phyloP scores from a whole-genome alignment of 768 basidiomycete genomes.

The Rhodotorula diobovata region DNA sequence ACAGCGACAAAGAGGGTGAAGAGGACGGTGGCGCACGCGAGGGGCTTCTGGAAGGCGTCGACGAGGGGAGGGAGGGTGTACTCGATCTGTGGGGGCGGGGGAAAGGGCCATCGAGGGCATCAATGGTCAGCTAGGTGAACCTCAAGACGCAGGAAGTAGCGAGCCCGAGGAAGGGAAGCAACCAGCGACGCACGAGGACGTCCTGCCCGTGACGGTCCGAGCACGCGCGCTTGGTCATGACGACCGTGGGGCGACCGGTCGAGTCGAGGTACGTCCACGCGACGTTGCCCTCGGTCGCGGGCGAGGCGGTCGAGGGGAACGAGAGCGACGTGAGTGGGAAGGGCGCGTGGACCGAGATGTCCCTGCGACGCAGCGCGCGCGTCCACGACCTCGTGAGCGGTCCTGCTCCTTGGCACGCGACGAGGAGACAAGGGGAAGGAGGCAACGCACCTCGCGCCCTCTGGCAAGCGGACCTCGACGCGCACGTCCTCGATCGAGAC shows the following conservation, averaged over 20 bases:
- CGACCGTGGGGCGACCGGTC: constrained; percentile 72
- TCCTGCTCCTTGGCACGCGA: background rate
- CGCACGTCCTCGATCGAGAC: constrained; percentile 75
- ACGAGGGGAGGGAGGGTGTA: constrained; percentile 69
- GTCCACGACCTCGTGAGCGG: background rate
- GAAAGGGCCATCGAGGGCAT: constrained; percentile 22
- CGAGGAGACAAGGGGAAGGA: background rate
- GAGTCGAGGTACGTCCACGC: constrained; percentile 83
- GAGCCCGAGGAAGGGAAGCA: background rate
- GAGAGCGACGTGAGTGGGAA: constrained; percentile 66
- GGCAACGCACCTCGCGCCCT: constrained; percentile 80
- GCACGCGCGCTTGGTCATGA: constrained; percentile 65
- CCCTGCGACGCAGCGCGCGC: constrained; percentile 56
- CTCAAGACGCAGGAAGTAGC: too few relatives aligned
- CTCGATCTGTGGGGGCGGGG: constrained; percentile 58
- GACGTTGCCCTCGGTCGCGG: constrained; percentile 54
- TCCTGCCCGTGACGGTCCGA: constrained; percentile 72
- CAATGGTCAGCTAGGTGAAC: constrained; percentile 8
- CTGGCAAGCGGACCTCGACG: constrained; percentile 76
- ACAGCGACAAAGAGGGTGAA: constrained; percentile 60
- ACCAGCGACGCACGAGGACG: constrained; percentile 66
- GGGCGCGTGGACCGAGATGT: constrained; percentile 69
- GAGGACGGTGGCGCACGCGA: constrained; percentile 69
- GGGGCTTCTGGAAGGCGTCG: constrained; percentile 71
- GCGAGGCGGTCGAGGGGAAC: constrained; percentile 38